phyloP scores from a whole-genome alignment of 495 filamentous ascomycete genomes.

The Darksidea phi region DNA sequence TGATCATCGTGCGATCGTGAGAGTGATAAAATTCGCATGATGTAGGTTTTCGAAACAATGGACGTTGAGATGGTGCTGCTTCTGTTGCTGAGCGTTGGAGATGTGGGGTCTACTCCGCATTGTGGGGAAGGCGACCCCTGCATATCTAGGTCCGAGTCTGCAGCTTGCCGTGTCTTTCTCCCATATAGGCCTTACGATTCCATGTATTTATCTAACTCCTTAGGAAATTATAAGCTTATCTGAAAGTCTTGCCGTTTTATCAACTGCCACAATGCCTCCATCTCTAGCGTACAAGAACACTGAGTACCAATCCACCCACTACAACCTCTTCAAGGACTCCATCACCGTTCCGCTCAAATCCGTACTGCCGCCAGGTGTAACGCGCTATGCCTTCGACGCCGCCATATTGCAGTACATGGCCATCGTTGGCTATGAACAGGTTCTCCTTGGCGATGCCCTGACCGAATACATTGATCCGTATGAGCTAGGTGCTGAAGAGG shows the following conservation, averaged over 20 bases:
- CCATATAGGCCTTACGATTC: neutral
- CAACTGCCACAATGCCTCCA: neutral
- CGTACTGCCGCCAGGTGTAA: conserved; percentile 48
- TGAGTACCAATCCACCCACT: conserved; percentile 31
- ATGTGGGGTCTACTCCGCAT: conserved; percentile 25
- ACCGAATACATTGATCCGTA: conserved; percentile 51
- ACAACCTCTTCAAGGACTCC: conserved; percentile 30
- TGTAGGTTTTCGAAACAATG: too few species aligned
- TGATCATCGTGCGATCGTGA: too few species aligned
- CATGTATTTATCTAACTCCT: too few species aligned
- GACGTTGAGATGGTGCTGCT: too few species aligned
- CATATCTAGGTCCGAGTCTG: neutral
- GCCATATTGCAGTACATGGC: conserved; percentile 39
- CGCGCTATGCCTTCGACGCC: conserved; percentile 38
- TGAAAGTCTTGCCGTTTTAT: too few species aligned
- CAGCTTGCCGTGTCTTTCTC: neutral
- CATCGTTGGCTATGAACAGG: conserved; percentile 41
- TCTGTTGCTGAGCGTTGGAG: conserved; percentile 1
- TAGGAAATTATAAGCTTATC: too few species aligned
- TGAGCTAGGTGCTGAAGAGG: conserved; percentile 42
- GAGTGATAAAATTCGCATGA: too few species aligned
- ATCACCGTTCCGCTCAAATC: conserved; percentile 17
- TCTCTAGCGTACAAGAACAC: conserved; percentile 22
- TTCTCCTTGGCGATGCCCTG: conserved; percentile 43
- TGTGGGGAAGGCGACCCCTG: conserved; percentile 19